These are phyloP conservation scores for Lactifluus hygrophoroides DNA, from an alignment of 768 basidiomycete species.

Conservation along the genomic window DNA sequence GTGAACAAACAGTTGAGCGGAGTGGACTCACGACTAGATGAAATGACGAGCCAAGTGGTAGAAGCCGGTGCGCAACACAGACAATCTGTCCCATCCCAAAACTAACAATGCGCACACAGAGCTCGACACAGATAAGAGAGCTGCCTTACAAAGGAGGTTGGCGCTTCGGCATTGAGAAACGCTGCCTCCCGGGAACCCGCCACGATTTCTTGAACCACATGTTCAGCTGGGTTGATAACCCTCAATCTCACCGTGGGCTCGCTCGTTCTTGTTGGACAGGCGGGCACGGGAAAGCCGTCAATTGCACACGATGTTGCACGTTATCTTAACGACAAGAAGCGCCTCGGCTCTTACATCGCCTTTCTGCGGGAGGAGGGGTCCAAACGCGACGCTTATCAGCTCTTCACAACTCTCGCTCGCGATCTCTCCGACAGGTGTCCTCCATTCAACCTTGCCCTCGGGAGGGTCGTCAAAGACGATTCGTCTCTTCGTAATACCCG, in stretches of 20 bases:
- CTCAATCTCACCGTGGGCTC: background rate
- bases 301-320: too few relatives aligned
- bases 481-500: background rate
- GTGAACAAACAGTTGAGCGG: too few relatives aligned
- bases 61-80: too few relatives aligned
- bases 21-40: too few relatives aligned
- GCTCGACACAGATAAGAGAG: too few relatives aligned
- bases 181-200: background rate
- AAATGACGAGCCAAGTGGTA: too few relatives aligned
- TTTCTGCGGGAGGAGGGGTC: background rate
- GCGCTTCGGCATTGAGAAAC: background rate
- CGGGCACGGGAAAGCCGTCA: too few relatives aligned
- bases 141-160: background rate
- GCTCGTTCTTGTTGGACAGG: too few relatives aligned
- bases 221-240: background rate
- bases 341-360: background rate
- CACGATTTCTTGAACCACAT: background rate
- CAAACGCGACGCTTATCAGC: background rate
- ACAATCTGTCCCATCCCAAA: too few relatives aligned
- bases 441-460: background rate
- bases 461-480: background rate
- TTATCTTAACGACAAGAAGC: background rate
- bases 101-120: too few relatives aligned
- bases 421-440: background rate
- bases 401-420: background rate